Percentiles rank a stretch among this genome's conserved stretches.
These are phyloP conservation scores for Echeveria elegans DNA, from an alignment of 164 flowering plant genomes.

Conservation along the genomic window DNA sequence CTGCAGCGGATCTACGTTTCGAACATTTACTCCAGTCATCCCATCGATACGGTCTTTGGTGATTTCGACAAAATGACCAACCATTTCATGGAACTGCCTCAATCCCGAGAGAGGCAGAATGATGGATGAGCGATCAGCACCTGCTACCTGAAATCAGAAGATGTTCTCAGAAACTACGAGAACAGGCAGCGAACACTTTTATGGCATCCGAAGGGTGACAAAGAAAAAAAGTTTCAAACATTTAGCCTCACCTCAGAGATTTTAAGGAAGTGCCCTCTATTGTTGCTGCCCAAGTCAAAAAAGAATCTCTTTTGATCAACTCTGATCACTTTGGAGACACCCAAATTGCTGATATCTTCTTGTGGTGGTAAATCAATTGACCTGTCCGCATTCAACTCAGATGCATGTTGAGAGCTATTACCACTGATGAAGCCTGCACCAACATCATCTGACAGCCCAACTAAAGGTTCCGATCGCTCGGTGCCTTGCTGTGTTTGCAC, in stretches of 20 bases:
- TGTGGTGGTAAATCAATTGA: constrained; percentile 58
- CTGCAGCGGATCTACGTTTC: too few relatives aligned
- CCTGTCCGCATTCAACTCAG: constrained; percentile 66
- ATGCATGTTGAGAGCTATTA: constrained; percentile 50
- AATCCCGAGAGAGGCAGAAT: too few relatives aligned
- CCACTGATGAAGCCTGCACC: constrained; percentile 97
- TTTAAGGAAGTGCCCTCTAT: constrained; percentile 81
- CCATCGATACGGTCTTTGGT: too few relatives aligned
- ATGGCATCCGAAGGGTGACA: too few relatives aligned
- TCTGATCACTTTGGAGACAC: constrained; percentile 72
- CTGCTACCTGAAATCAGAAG: too few relatives aligned
- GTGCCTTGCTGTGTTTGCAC: constrained; percentile 47
- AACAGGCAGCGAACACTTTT: too few relatives aligned
- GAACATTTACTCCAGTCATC: too few relatives aligned
- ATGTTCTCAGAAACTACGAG: too few relatives aligned
- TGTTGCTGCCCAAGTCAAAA: constrained; percentile 54
- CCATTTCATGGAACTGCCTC: too few relatives aligned
- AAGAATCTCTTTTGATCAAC: too few relatives aligned
- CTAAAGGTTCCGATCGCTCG: constrained; percentile 65
- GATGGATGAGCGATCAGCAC: too few relatives aligned
- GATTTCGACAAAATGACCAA: too few relatives aligned
- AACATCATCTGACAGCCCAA: constrained; percentile 92
- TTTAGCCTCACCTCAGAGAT: constrained; percentile 66
- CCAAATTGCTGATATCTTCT: constrained; percentile 59
- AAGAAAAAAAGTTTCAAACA: neutral